Base-by-base conservation (phyloP, 306 rosid genomes). In the Cicer bijugum region DNA sequence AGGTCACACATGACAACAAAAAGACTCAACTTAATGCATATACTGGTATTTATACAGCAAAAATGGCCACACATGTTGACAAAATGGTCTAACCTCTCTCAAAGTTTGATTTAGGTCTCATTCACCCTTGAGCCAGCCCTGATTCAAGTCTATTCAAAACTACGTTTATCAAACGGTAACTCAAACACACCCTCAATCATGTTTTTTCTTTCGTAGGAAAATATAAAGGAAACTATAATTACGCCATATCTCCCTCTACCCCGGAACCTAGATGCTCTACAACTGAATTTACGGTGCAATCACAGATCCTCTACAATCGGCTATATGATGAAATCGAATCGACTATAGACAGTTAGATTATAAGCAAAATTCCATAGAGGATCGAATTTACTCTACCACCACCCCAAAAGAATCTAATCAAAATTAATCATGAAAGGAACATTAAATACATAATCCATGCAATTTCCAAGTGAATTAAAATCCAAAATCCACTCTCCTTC, bases 401-500 rank as follows among this genome's bases (percentile, higher is more conserved):
- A 8, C 44, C 45, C 42, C 55, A 12, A 50, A 64, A 39, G 28
- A 39, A 42, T 43, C 48, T 59, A 67, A 6, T 40, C 16, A 37
- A 57, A 10, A 16, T 64, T 16, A 64, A 12, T 40, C 69, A 58
- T 3, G 15, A 46, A 12, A 45, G 2, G 5, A 45, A 37, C 28
- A 5, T 35, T 2, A 61, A 33, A 80, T 8, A 9, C 66, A 58
- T 17, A 65, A 60, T 58, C 45, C 38, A 8, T 7, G 9, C 14
- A 51, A 42, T 15, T 47, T 12, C 59, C 46, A 58, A 52, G 20
- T 42, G 6, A 16, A 72, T 17, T 37, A 15, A 74, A 48, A 35
- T 28, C 69, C 12, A 58, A 28, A 51, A 7, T 7, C 75, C 39
- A 46, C 73, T 6, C 55, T 20, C 63, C n/a, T 61, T 69, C 50